Percentiles rank a stretch among this genome's conserved stretches.
Conservation (phyloP, 495 filamentous ascomycete genomes). For the Neurospora discreta region DNA sequence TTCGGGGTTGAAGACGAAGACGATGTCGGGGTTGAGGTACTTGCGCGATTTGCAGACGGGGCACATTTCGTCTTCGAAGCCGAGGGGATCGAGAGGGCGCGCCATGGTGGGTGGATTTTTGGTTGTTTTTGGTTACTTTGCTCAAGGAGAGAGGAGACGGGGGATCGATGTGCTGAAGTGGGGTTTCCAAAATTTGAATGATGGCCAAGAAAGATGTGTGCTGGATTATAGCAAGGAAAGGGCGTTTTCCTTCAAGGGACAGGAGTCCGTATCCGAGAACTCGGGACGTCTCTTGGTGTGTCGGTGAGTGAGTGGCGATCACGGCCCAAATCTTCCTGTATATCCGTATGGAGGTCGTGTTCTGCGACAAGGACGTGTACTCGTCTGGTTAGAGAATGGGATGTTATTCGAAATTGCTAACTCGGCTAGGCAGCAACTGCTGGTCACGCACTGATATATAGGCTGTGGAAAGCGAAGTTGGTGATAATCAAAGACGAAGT, state of each 20-base stretch:
- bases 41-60: conserved; percentile 92
- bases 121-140: conserved; percentile 19
- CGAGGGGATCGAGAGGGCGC: conserved; percentile 9
- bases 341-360: background rate
- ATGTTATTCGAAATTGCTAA: background rate
- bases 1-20: conserved; percentile 90
- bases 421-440: background rate
- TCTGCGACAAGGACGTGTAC: background rate
- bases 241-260: background rate
- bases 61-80: conserved; percentile 59
- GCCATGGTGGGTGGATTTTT: background rate
- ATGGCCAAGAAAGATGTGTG: background rate
- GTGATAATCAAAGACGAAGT: background rate
- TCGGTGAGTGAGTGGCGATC: background rate
- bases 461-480: background rate
- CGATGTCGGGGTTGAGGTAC: conserved; percentile 88
- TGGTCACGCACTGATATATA: background rate
- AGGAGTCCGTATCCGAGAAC: background rate
- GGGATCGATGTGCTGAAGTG: background rate
- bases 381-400: background rate
- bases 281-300: background rate
- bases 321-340: background rate
- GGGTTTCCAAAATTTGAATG: too few relatives aligned
- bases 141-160: background rate
- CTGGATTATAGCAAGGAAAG: background rate